Conservation (phyloP, 345 rosid species). For the Geranium brycei region DNA sequence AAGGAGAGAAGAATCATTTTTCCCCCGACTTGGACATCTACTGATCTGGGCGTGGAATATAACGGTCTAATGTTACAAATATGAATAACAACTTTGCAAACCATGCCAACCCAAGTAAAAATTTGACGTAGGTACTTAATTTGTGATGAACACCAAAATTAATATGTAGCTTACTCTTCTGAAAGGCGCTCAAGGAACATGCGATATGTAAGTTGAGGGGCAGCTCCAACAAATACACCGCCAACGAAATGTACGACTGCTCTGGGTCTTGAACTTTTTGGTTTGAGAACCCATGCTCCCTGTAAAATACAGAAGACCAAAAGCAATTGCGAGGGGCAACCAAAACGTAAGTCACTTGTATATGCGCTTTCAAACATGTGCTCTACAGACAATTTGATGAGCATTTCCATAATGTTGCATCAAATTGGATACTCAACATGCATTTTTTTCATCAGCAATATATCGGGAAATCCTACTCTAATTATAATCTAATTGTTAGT, state of each 20-base stretch:
- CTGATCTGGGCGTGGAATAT: too few species aligned
- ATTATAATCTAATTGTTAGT: too few species aligned
- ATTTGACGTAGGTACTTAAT: too few species aligned
- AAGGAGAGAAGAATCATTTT: not conserved
- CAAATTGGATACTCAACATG: not conserved
- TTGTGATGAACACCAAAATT: not conserved
- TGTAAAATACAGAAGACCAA: slow-evolving; percentile 16
- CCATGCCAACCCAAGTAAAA: too few species aligned
- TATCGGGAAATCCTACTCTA: too few species aligned
- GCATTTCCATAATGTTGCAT: not conserved
- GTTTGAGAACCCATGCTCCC: slow-evolving; percentile 98
- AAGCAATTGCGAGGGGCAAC: not conserved
- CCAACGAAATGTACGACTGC: slow-evolving; percentile 85
- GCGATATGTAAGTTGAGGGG: slow-evolving; percentile 92
- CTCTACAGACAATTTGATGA: too few species aligned
- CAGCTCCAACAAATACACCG: slow-evolving; percentile 98
- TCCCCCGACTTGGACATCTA: too few species aligned
- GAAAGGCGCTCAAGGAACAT: slow-evolving; percentile 88
- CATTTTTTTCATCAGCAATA: too few species aligned
- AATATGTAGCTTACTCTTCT: slow-evolving; percentile 45
- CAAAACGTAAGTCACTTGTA: not conserved
- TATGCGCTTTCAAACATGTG: not conserved
- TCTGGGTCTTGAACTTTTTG: slow-evolving; percentile 45
- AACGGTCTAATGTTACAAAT: too few species aligned
- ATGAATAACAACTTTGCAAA: too few species aligned